phyloP scores from a whole-genome alignment of 2,329 filamentous ascomycete species.

The Pestalotiopsis sp. region DNA sequence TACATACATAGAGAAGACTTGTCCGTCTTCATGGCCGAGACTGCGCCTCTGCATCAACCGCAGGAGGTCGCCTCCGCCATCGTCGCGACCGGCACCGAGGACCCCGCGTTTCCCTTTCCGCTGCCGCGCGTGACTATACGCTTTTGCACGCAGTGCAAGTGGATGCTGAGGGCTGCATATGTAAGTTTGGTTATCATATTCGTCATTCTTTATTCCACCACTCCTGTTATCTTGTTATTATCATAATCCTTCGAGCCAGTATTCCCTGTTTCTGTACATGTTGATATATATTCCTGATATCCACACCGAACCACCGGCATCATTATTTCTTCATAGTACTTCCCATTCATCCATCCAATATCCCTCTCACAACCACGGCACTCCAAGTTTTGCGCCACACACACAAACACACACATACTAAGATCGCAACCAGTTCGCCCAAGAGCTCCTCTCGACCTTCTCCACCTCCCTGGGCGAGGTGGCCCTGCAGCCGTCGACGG shows the following conservation, averaged over 20 bases:
- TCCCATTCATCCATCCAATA: not conserved
- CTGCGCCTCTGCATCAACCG: slow-evolving; percentile 5
- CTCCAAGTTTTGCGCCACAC: not conserved
- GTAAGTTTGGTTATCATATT: slow-evolving; percentile 51
- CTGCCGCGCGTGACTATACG: slow-evolving; percentile 82
- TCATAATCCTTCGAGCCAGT: no score
- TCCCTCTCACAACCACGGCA: not conserved
- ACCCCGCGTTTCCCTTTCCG: slow-evolving; percentile 29
- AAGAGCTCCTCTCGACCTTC: slow-evolving; percentile 95
- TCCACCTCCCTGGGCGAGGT: slow-evolving; percentile 82
- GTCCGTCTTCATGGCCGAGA: slow-evolving; percentile 23
- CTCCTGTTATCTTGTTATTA: no score
- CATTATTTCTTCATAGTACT: no score
- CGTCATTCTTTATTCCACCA: not conserved
- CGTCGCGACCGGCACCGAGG: slow-evolving; percentile 15
- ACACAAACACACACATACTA: no score
- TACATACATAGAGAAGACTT: not conserved
- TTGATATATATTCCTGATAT: no score
- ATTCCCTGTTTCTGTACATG: not conserved
- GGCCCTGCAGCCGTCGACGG: slow-evolving; percentile 80
- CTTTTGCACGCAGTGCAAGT: slow-evolving; percentile 93
- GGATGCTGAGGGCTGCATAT: slow-evolving; percentile 86
- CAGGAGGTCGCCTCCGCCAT: slow-evolving; percentile 2
- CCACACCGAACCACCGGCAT: no score
- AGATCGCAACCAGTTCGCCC: slow-evolving; percentile 67